Evolutionary conservation across 306 rosid species (phyloP), one percentile per base, ranked within the genome.

Genomic region (Hippophae rhamnoides): DNA sequence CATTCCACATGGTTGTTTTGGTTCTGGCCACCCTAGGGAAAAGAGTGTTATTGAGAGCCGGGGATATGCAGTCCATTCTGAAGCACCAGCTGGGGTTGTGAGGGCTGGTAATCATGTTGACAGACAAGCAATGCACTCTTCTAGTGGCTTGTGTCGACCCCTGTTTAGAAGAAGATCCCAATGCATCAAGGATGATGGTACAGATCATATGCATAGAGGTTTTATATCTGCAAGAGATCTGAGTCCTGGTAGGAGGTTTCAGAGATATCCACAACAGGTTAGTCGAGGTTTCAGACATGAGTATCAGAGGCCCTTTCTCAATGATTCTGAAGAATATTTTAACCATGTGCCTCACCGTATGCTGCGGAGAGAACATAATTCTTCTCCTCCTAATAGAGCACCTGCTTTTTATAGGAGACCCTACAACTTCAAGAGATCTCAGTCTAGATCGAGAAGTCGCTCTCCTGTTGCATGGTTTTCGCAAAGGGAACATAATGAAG

Each of bases 381-480:
- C 5, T 4, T 69, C 79, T 3, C 67, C 75, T 40, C 63, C 65
- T 1, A 41, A 49, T 55, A 64, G 71, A 60, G 71, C 57, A 56
- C 72, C 75, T 26, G 23, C 60, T 56, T 59, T 60, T 65, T 69
- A 54, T 60, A 40, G 67, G 31, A 54, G 74, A 50, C 71, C 79
- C 47, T 61, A 61, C 56, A 67, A 61, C 47, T 61, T 55, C 56
- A 67, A 61, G 56, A 74, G 63, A 72, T 65, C 62, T 43, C 65
- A 43, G 61, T 62, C 75, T 18, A 64, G 75, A 45, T 70, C 72
- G 10, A 74, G 79, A 64, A 74, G 75, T 50, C 75, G 71, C 9
- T 74, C 79, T 54, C 79, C 79, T 8, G 47, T 31, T 31, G 38
- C 51, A 14, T 54, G 74, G 75, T 9, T 59, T 7, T n/a, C 52